Evolutionary conservation across 2,329 filamentous ascomycete genomes (phyloP), one percentile per base, ranked within the genome.

Genomic region (Cucurbitaria berberidis): DNA sequence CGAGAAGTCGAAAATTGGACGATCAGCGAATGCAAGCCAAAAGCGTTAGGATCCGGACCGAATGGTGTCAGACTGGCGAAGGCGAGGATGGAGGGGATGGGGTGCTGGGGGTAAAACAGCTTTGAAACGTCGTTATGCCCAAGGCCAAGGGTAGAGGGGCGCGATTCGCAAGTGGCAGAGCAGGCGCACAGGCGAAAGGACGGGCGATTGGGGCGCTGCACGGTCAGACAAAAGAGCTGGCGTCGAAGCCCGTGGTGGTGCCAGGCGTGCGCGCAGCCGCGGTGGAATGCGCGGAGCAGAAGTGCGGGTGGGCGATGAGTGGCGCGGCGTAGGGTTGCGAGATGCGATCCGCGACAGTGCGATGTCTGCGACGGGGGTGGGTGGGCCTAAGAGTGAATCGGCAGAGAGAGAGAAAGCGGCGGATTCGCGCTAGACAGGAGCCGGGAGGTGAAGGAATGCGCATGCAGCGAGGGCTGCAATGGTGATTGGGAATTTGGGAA

Each of bases 61-160:
- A 51, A 50, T 50, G 51, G 39, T 49, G 62, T 48, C 45, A 62
- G 45, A 51, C 48, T 48, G 62, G 45, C 41, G 61, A 44, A 51
- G 52, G 62, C 53, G 51, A 52, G 55, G 45, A 53, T 27, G 53
- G 63, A 56, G 48, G 49, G 22, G 43, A 53, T 45, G 36, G 51
- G 22, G 39, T 53, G 56, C 35, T 59, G 58, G 59, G 60, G 60
- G 60, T 69, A 64, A 70, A 70, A 70, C 68, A 66, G 60, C 59
- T 72, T 63, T 69, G 69, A 71, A 70, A 73, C 68, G 66, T 68
- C 55, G 68, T 63, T 65, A 63, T 67, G 67, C 59, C 59, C 49
- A 59, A 53, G 51, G 48, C 45, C 40, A 51, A 21, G 38, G 47
- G 51, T 53, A n/a, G 53, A 41, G 42, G 52, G 58, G 50, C 49